These are phyloP conservation scores for Aphanocladium album DNA, from an alignment of 2,329 filamentous ascomycete genomes.

Conservation along the genomic window DNA sequence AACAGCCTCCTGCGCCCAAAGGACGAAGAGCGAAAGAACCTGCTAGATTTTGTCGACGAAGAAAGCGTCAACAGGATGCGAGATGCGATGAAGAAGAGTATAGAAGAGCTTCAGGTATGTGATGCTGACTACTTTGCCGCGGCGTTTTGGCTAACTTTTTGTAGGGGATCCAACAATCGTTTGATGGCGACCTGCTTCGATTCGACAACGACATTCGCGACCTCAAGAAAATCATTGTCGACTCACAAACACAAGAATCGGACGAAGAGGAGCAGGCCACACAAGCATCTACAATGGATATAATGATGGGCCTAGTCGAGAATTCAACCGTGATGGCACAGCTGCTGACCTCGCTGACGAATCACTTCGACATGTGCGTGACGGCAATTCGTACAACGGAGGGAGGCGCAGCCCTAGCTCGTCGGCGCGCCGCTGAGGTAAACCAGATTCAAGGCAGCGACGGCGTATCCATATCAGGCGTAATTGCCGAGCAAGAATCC, in stretches of 20 bases:
- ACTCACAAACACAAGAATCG: conserved; percentile 29
- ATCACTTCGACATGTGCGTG: conserved; percentile 90
- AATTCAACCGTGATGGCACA: conserved; percentile 80
- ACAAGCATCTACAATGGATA: conserved; percentile 40
- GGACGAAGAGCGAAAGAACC: conserved; percentile 53
- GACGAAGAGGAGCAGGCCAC: conserved; percentile 26
- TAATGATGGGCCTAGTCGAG: conserved; percentile 60
- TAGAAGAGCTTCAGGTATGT: conserved; percentile 62
- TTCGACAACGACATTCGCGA: conserved; percentile 71
- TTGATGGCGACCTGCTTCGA: conserved; percentile 67
- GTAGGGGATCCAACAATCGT: conserved; percentile 61
- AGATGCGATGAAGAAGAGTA: conserved; percentile 62
- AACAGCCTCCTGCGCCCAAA: conserved; percentile 57
- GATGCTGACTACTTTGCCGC: conserved; percentile 2
- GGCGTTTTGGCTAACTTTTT: conserved; percentile 8
- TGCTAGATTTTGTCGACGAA: conserved; percentile 75
- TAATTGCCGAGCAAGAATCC: conserved; percentile 55
- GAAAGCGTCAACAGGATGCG: conserved; percentile 61
- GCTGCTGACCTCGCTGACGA: conserved; percentile 72
- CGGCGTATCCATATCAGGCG: conserved; percentile 59
- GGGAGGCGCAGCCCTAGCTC: conserved; percentile 65
- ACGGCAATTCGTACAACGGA: conserved; percentile 88
- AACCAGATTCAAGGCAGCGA: conserved; percentile 42
- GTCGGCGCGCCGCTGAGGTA: conserved; percentile 62
- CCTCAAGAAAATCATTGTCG: conserved; percentile 54